Evolutionary conservation across 2,329 filamentous ascomycete species (phyloP), one percentile per base, ranked within the genome.

Genomic region (Pseudocercospora musae): DNA sequence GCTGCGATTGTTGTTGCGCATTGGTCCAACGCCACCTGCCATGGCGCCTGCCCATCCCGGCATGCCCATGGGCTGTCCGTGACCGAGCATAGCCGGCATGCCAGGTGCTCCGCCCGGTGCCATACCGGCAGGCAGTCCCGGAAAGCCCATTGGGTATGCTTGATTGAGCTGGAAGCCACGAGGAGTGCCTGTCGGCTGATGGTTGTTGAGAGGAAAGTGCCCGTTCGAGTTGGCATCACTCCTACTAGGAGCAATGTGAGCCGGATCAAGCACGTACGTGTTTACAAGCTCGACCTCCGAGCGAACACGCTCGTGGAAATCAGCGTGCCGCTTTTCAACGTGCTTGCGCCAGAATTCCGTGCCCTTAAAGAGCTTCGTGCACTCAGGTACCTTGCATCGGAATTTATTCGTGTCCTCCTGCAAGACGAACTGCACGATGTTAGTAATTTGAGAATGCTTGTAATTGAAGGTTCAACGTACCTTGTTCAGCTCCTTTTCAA

Each of bases 341-440:
- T 99, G 95, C 81, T 99, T 99, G 72, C 88, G 89, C 94, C 96
- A 99, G 76, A 99, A 99, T 70, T 94, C 87, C 48, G 96, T 90
- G 62, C 95, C 95, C 77, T 98, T 98, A 84, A 99, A 99, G 7
- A 99, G 81, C 78, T 99, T 99, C 10, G 90, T 89, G 78, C 95
- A 99, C 42, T 97, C 93, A 1, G 94, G 94, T 3, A 96, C 93
- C 76, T 95, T 96, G 84, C 95, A 99, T 64, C 96, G 87, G 83
- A 89, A 99, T 75, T 98, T 98, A 72, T 94, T 89, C 76, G 97
- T 93, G 70, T 99, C 96, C 76, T 99, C 95, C 77, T 98, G 94
- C 80, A 97, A 97, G 66, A 98, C 91, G 71, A 87, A 91, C 76
- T 75, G 60, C 15, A 25, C 18, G 13, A 10, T 27, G 58, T 62